Evolutionary conservation across 306 rosid species (phyloP).

Genomic region (Cyamopsis tetragonoloba): DNA sequence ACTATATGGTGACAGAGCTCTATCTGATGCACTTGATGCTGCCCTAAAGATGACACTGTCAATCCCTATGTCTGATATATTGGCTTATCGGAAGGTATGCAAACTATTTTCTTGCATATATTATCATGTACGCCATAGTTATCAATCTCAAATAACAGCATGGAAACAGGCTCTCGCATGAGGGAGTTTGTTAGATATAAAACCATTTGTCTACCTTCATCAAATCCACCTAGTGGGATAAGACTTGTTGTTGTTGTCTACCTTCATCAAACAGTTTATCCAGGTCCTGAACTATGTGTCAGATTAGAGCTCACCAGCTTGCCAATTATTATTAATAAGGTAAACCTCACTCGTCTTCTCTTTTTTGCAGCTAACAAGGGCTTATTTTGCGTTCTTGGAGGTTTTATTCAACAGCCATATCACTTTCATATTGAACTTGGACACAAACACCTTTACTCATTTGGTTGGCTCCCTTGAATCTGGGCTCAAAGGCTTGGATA

Average conservation of each 20-base stretch:
- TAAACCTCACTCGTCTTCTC: constrained; percentile 17
- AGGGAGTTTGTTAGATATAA: not conserved
- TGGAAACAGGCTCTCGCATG: not conserved
- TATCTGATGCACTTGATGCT: constrained; percentile 84
- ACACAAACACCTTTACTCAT: constrained; percentile 79
- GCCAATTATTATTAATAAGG: not conserved
- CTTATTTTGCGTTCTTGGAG: constrained; percentile 95
- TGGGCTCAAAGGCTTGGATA: constrained; percentile 95
- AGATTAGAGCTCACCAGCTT: not conserved
- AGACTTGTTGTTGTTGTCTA: too few species aligned
- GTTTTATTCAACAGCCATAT: constrained; percentile 89
- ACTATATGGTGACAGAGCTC: constrained; percentile 92
- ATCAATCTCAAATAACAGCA: too few species aligned
- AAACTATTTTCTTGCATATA: constrained; percentile 19
- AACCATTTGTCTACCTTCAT: not conserved
- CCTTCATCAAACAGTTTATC: not conserved
- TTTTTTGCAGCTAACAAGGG: constrained; percentile 79
- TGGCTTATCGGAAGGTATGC: constrained; percentile 89
- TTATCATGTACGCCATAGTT: not conserved
- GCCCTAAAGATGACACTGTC: constrained; percentile 88
- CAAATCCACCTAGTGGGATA: too few species aligned
- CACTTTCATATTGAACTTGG: constrained; percentile 71
- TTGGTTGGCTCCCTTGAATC: constrained; percentile 95
- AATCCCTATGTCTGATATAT: constrained; percentile 87
- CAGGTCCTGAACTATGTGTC: not conserved